Evolutionary conservation across 176 grass and related monocot genomes (phyloP).

Genomic region (Aegilops sharonensis): DNA sequence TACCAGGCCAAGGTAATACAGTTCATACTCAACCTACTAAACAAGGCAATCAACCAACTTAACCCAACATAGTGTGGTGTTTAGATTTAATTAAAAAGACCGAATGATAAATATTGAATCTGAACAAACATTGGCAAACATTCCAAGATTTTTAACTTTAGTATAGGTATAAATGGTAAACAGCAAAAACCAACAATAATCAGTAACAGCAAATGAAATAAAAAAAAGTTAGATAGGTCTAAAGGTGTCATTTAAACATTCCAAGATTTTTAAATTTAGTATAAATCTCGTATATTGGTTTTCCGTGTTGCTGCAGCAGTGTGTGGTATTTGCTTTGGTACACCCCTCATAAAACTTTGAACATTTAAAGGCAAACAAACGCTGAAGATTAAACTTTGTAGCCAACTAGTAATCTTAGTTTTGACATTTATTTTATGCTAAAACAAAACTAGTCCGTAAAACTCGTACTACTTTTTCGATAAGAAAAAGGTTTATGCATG

Average conservation of each 20-base stretch:
- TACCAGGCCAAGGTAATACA: neutral
- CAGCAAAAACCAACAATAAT: no score
- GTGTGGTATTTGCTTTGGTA: no score
- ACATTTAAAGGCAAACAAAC: no score
- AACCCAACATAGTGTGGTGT: neutral
- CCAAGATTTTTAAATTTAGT: no score
- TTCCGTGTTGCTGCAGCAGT: no score
- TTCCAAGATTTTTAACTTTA: no score
- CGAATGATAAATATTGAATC: conserved; percentile 1
- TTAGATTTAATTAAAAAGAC: conserved; percentile 26
- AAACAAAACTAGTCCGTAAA: neutral
- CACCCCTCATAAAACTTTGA: no score
- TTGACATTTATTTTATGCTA: neutral
- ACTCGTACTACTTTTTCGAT: neutral
- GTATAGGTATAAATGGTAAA: no score
- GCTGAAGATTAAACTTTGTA: conserved; percentile 9
- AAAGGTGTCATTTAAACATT: no score
- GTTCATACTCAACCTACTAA: conserved; percentile 4
- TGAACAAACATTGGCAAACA: neutral
- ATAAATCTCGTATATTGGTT: no score
- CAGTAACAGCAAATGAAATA: no score
- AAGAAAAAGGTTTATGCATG: neutral
- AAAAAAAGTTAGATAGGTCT: no score
- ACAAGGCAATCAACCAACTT: neutral
- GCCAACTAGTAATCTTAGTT: neutral